Base-by-base conservation (phyloP, 768 basidiomycete genomes). In the Tricholomella constricta region DNA sequence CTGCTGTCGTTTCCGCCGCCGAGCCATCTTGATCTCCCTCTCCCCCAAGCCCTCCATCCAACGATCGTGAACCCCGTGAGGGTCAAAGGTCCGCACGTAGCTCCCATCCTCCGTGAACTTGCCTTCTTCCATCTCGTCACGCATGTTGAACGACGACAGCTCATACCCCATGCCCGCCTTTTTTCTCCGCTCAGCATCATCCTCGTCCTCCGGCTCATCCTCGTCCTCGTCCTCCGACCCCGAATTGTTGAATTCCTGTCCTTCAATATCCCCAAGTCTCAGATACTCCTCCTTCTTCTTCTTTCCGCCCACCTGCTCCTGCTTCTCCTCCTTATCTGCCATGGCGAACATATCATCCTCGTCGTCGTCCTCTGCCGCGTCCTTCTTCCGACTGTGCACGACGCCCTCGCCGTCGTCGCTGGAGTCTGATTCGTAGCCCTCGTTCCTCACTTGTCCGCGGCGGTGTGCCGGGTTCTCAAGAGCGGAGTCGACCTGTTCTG, bases 101-200 rank as follows among this genome's bases (percentile, higher is more conserved):
- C 71, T 89, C 42, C 97, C 97, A 65, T 98, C 96, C 54, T 89
- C 90, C 4, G 91, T 87, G 75, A 99, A 98, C 66, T 94, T 92
- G 34, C 97, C 97, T 72, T 98, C 96, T 65, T 93, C 88, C 89
- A 98, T 95, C 78, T 99, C 97, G 62, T 92, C 89, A 58, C 94
- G 88, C 96, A 99, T 98, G 69, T 99, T 96, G 84, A 99, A 99
- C 23, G 92, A 90, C 3, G 91, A 94, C 9, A 99, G 61, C 65
- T 95, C 89, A 71, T 75, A 96, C 2, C 96, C 97, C 96, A 99
- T 98, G 11, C 88, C 89, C 34, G 78, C 84, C 69, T 91, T 92
- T 73, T 81, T 85, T 65, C 79, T 73, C 61, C 86, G 81, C 62
- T 81, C 80, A n/a, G 79, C 84, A 46, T 89, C 89, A 65, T 94